Conservation (phyloP, 2,329 filamentous ascomycete species). For the Sporothrix protearum region DNA sequence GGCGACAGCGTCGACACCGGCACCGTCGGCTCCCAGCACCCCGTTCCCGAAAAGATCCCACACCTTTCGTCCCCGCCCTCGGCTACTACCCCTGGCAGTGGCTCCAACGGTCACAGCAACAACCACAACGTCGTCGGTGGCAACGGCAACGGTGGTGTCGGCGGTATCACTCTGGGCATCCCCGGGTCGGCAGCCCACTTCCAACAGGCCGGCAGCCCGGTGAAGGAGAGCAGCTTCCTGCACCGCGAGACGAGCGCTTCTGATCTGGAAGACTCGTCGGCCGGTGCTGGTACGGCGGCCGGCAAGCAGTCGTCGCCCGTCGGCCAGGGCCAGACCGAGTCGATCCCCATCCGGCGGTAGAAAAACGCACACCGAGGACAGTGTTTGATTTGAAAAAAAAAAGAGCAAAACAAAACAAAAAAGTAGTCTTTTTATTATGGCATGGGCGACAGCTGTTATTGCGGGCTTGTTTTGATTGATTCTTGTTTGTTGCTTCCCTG, state of each 20-base stretch:
- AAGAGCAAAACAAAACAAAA: neutral
- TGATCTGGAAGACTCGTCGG: conserved; percentile 37
- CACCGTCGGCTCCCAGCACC: conserved; percentile 90
- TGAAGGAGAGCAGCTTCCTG: conserved; percentile 87
- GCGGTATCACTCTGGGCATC: conserved; percentile 41
- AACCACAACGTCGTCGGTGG: conserved; percentile 15
- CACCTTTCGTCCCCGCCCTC: conserved; percentile 70
- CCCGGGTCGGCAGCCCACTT: conserved; percentile 41
- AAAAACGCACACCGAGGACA: no score
- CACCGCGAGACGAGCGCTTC: conserved; percentile 75
- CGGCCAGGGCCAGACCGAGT: conserved; percentile 37
- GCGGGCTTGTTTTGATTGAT: conserved; percentile 5
- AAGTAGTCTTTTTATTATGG: conserved; percentile 1
- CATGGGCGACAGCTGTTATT: neutral
- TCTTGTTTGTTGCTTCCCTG: conserved; percentile 3
- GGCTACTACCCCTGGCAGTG: conserved; percentile 30
- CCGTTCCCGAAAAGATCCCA: conserved; percentile 90
- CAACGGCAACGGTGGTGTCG: conserved; percentile 34
- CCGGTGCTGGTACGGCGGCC: conserved; percentile 28
- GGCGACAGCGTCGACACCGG: conserved; percentile 90
- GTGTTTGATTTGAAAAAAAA: neutral
- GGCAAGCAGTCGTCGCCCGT: conserved; percentile 17
- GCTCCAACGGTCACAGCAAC: conserved; percentile 27
- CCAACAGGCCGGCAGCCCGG: conserved; percentile 67
- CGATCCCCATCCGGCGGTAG: conserved; percentile 63